phyloP scores from a whole-genome alignment of 192 early-diverging fungal genomes.

The Umbelopsis vinacea region DNA sequence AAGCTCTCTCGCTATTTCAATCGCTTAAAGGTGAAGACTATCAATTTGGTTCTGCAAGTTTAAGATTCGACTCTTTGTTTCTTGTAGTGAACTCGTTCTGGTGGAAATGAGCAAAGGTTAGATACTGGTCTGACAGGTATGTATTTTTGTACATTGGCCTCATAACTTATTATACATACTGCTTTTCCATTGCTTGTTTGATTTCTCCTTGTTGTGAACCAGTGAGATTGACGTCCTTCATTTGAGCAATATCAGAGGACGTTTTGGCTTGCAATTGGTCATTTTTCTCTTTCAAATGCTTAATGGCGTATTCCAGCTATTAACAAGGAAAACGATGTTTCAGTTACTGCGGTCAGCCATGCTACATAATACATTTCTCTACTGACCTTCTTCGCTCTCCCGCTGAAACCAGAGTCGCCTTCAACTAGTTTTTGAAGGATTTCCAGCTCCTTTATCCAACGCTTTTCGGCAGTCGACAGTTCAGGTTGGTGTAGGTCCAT shows the following conservation, averaged over 20 bases:
- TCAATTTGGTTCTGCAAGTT: conserved; percentile 1
- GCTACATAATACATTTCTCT: background rate
- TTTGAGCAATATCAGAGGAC: background rate
- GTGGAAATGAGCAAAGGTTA: background rate
- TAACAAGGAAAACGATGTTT: background rate
- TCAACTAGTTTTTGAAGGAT: conserved; percentile 15
- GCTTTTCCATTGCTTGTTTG: conserved; percentile 19
- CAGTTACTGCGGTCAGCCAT: background rate
- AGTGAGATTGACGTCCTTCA: conserved; percentile 2
- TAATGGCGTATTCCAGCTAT: conserved; percentile 5
- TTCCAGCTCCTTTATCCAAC: conserved; percentile 49
- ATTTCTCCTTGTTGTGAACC: conserved; percentile 20
- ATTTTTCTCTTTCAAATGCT: conserved; percentile 6
- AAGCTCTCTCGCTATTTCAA: background rate
- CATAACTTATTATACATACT: conserved; percentile 9
- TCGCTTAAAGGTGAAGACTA: background rate
- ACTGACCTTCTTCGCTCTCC: conserved; percentile 24
- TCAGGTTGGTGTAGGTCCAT: conserved; percentile 65
- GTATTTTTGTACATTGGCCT: too few species aligned
- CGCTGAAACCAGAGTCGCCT: conserved; percentile 24
- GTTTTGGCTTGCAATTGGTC: background rate
- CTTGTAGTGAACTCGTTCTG: background rate
- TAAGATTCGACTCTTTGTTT: background rate
- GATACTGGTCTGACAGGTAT: too few species aligned
- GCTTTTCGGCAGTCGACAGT: conserved; percentile 61